Base-by-base conservation (phyloP, 1,284 basidiomycete species). In the Rhodotorula sp. region DNA sequence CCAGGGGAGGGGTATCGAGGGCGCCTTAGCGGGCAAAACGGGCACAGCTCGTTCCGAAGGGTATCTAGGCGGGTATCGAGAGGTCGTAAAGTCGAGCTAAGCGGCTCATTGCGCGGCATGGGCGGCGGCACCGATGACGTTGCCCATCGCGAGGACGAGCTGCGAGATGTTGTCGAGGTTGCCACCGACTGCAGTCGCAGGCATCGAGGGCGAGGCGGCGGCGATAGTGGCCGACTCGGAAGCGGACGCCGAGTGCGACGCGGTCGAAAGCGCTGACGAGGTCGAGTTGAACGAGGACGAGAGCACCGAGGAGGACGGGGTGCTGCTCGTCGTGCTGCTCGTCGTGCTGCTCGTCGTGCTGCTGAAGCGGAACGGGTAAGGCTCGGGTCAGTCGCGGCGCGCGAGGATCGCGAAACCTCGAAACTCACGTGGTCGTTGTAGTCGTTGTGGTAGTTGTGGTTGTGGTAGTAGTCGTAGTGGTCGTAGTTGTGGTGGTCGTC, bases 81-180 rank as follows among this genome's bases (percentile, higher is more conserved):
- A 9, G n/a, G n/a, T 1, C 16, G 50, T 16, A 18, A 22, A 13
- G 26, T 13, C n/a, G 26, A 28, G n/a, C 26, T 11, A 16, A 20
- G 16, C 34, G 6, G 30, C 22, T 40, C 53, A 65, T 34, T 65
- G 40, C 40, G 63, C 63, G 28, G 44, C 56, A 11, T 51, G 55
- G 10, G 51, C 74, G 20, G 69, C 67, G 18, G 69, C 69, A n/a
- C 62, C 68, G n/a, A 65, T 59, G 30, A 75, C 46, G 54, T 67
- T 67, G 26, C 74, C 74, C 44, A 73, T 59, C 10, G 67, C 71
- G 44, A 75, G 48, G 28, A 75, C 65, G 56, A 71, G 55, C 55
- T 75, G 71, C 8, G 64, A 52, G 60, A 75, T 58, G 37, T 28
- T 20, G 64, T 75, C 74, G 40, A 75, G 61, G 65, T 73, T 71